Evolutionary conservation across 179 eudicot species (phyloP), one percentile per base, ranked within the genome.

Genomic region (Drosera spatulata): DNA sequence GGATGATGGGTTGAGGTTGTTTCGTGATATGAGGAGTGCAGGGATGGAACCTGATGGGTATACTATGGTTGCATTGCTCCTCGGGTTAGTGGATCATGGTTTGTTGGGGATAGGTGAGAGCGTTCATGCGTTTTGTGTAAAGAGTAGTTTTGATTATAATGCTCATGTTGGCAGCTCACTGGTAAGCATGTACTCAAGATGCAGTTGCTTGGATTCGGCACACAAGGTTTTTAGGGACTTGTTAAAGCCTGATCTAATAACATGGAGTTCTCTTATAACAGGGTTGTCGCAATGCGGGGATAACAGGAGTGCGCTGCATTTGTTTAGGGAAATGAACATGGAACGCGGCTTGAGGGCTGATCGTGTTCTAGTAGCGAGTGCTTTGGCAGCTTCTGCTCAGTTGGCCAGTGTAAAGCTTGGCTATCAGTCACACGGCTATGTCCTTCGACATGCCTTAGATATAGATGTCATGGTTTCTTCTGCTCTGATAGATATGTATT

Each of bases 401-500:
- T 48, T 82, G 70, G 86, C 76, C 10, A 70, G 66, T 54, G 56
- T 74, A 39, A 73, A 70, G n/a, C 80, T 72, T 46, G 96, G 96
- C 33, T 52, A 65, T 63, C 95, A 91, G 74, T 66, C 83, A 68
- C 96, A 91, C 62, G 79, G 84, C 63, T 80, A 82, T 69, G 79
- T 75, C 37, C 59, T 91, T 65, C 80, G 95, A 39, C 88, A 80
- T 74, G 88, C 79, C 52, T 69, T 66, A 14, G 84, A 80, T 61
- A 56, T 53, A 0, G 77, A 82, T 58, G 39, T 83, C 63, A 68
- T 73, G 73, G 88, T 88, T 52, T 72, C 87, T n/a, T 83, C 96
- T 44, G 85, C 91, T 72, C 84, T 91, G 4, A 72, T 88, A 55
- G 88, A 85, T 74, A 91, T 88, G 96, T 91, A 91, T 54, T 74